These are phyloP conservation scores for Cardamine resedifolia DNA, from an alignment of 345 rosid genomes.

Conservation along the genomic window DNA sequence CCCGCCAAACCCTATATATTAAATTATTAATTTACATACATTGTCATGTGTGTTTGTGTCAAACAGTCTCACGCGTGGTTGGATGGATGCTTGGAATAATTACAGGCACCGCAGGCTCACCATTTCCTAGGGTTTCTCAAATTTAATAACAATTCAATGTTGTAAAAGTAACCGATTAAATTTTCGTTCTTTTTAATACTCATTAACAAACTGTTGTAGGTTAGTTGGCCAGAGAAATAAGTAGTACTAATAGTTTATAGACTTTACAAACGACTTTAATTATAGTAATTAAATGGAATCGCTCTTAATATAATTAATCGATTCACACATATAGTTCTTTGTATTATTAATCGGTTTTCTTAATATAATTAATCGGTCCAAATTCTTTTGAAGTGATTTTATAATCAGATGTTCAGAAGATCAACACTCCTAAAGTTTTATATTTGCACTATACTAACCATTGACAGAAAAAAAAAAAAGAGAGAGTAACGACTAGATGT, in stretches of 20 bases:
- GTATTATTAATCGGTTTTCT: too few species aligned
- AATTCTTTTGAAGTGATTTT: background rate
- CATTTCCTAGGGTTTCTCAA: slow-evolving; percentile 33
- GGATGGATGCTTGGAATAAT: slow-evolving; percentile 39
- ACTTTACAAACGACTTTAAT: background rate
- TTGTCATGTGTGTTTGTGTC: slow-evolving; percentile 43
- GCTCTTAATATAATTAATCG: background rate
- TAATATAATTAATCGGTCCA: background rate
- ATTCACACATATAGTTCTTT: background rate
- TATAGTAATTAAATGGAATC: background rate
- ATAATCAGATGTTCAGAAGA: background rate
- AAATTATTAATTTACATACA: too few species aligned
- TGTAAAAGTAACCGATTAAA: background rate
- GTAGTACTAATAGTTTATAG: background rate
- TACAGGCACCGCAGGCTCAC: slow-evolving; percentile 33
- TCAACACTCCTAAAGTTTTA: background rate
- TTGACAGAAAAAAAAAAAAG: background rate
- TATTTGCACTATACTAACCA: background rate
- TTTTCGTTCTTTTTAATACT: background rate
- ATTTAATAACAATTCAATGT: background rate
- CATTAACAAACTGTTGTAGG: background rate
- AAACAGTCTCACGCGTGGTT: slow-evolving; percentile 42
- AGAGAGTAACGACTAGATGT: background rate
- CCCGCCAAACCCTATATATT: too few species aligned
- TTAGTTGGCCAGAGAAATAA: background rate